Conservation (phyloP, 768 basidiomycete species). For the Dentipellis fragilis region DNA sequence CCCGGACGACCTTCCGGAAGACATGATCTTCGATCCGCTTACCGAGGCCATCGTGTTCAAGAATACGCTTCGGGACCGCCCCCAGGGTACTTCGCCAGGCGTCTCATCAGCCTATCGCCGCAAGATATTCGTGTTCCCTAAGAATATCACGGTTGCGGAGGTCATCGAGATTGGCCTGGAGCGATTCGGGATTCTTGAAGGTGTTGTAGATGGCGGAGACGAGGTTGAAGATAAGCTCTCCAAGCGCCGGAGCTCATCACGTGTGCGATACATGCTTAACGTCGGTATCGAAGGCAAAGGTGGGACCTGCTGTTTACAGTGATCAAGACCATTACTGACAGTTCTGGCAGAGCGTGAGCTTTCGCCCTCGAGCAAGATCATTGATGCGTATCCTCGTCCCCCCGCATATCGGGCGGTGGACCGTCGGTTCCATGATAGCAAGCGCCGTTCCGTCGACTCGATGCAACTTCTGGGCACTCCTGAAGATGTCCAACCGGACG, state of each 20-base stretch:
- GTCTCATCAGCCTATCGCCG: slow-evolving; percentile 54
- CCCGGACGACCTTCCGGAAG: slow-evolving; percentile 86
- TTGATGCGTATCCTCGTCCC: slow-evolving; percentile 74
- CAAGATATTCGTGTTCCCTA: slow-evolving; percentile 86
- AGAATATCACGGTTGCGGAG: slow-evolving; percentile 93
- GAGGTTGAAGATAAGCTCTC: slow-evolving; percentile 90
- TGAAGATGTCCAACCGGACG: slow-evolving; percentile 71
- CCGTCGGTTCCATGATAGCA: slow-evolving; percentile 47
- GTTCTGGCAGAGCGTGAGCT: slow-evolving; percentile 61
- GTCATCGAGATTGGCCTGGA: slow-evolving; percentile 90
- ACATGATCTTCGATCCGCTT: slow-evolving; percentile 87
- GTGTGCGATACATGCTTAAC: slow-evolving; percentile 77
- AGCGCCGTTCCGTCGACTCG: slow-evolving; percentile 84
- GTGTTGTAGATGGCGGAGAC: slow-evolving; percentile 98
- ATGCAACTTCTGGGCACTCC: slow-evolving; percentile 54
- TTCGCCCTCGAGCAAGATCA: slow-evolving; percentile 67
- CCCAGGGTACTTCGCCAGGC: slow-evolving; percentile 35
- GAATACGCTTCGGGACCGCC: slow-evolving; percentile 51
- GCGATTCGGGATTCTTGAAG: slow-evolving; percentile 88
- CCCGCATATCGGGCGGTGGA: slow-evolving; percentile 62
- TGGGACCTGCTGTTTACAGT: slow-evolving; percentile 23
- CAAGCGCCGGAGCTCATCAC: slow-evolving; percentile 66
- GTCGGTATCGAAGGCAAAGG: slow-evolving; percentile 55
- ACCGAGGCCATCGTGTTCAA: slow-evolving; percentile 94
- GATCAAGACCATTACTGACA: background rate